Conservation (phyloP, 192 early-diverging fungal species). For the Umbelopsis vinacea region DNA sequence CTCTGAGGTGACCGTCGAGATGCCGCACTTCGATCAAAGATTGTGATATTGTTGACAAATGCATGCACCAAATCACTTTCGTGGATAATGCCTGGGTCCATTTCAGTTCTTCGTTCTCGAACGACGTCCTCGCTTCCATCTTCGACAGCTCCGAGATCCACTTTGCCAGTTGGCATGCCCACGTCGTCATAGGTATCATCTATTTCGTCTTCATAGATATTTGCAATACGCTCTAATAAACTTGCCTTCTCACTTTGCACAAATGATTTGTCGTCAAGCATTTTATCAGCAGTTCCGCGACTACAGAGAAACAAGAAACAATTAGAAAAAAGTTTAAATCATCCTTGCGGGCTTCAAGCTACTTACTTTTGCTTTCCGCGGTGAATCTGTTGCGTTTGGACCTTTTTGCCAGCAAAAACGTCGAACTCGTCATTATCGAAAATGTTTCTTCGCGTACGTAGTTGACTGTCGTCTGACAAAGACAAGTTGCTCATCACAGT, state of each 20-base stretch:
- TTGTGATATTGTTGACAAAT: constrained; percentile 57
- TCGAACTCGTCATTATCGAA: constrained; percentile 97
- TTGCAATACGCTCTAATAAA: constrained; percentile 51
- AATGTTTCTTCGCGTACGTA: constrained; percentile 74
- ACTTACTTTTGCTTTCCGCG: constrained; percentile 74
- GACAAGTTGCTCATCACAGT: neutral
- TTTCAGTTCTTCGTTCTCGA: constrained; percentile 12
- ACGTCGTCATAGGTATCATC: constrained; percentile 91
- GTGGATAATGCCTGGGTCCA: constrained; percentile 63
- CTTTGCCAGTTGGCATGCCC: constrained; percentile 60
- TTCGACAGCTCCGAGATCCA: constrained; percentile 60
- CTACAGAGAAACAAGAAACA: constrained; percentile 32
- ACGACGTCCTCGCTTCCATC: constrained; percentile 47
- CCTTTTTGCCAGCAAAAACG: constrained; percentile 67
- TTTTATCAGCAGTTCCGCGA: constrained; percentile 43
- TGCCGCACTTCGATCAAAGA: constrained; percentile 66
- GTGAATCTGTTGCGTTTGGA: constrained; percentile 69
- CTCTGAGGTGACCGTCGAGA: constrained; percentile 67
- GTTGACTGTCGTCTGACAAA: constrained; percentile 41
- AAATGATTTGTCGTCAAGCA: constrained; percentile 63
- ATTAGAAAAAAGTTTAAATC: neutral
- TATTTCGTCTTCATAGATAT: constrained; percentile 85
- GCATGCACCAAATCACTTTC: constrained; percentile 67
- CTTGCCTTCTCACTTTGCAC: constrained; percentile 52
- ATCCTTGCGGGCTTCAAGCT: neutral